Base-by-base conservation (phyloP, 1,139 yeast genomes). In the Pichia sp. region DNA sequence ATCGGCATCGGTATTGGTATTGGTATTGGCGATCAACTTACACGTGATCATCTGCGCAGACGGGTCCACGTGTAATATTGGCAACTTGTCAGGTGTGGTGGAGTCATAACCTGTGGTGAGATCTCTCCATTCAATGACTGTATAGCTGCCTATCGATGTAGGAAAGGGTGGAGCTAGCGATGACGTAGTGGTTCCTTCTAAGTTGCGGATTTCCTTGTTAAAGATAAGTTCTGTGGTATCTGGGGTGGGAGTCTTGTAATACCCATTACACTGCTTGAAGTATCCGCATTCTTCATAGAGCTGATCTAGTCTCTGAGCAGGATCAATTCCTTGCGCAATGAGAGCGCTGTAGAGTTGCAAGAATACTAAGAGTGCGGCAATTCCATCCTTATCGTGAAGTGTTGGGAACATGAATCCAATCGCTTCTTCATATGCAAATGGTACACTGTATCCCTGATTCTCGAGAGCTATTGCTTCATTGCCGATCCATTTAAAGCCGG, bases 401-500 rank as follows among this genome's bases (percentile, higher is more conserved):
- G 75, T 67, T 19, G 74, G 64, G 51, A 87, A 85, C 96, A 91
- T 86, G 62, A 77, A 91, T 3, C 98, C 98, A 48, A 91, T 82
- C 5, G 97, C 97, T 54, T 91, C 98, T 57, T 91, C 98, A 54
- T 73, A 91, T 0, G 85, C 96, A 64, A 87, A 86, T 0, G 96
- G 94, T 2, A 88, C 95, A 6, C 38, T 49, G 49, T 55, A 76
- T 0, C 94, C 95, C 28, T 72, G 58, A 0, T 55, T 48, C 45
- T 81, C 86, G 39, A 84, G 63, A 19, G 79, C 84, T 25, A 81
- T 74, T 1, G 96, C 94, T 45, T 77, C 72, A 56, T 91, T 91
- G 3, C 97, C 98, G 34, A 91, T 82, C 98, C 98, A 91, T 60
- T 91, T 91, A 64, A 91, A 91, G 1, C 98, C 97, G 1, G 97